Evolutionary conservation across 2,329 filamentous ascomycete species (phyloP), one percentile per base, ranked within the genome.

Genomic region (Sporothrix protearum): DNA sequence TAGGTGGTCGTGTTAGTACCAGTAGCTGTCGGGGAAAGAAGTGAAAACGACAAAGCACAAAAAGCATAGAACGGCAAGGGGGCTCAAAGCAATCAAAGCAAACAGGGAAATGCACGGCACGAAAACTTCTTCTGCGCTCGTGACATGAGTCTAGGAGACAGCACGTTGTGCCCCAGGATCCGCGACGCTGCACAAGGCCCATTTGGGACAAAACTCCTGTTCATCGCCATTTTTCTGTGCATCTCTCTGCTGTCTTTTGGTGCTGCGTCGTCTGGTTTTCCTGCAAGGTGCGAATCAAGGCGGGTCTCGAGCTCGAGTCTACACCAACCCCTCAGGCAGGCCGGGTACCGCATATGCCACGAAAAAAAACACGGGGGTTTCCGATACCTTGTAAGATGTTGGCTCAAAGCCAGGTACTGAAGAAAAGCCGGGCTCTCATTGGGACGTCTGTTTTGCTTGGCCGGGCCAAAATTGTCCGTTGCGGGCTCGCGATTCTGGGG

Each of bases 171-270:
- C n/a, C 19, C 51, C 45, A 42, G 72, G 73, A 72, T 72, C 71
- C 59, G 59, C 42, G 69, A 68, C 74, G 73, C 73, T 76, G 75
- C 73, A 75, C 61, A 55, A 68, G 69, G 70, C 66, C 71, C n/a
- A 30, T 69, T 73, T 53, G 63, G 73, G 71, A 71, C 47, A n/a
- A 51, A 5, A 16, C 1, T 68, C 30, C 39, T 53, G 7, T 12
- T 39, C 19, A 47, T 12, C 12, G 19, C 42, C 19, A 42, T 49
- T 7, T 28, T 33, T 49, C 42, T 22, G 42, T 47, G 63, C 42
- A 30, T 33, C 42, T 33, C 14, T 68, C 64, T 68, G 30, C 2
- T 68, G 64, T 42, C 19, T 33, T 68, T 47, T 68, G 30, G 3
- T 68, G 64, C 25, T 66, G 42, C 25, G 16, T n/a, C 42, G 42